Percentiles rank a stretch among this genome's conserved stretches.
These are phyloP conservation scores for Ophiostoma novo-ulmi DNA, from an alignment of 2,329 filamentous ascomycete species.

Conservation along the genomic window DNA sequence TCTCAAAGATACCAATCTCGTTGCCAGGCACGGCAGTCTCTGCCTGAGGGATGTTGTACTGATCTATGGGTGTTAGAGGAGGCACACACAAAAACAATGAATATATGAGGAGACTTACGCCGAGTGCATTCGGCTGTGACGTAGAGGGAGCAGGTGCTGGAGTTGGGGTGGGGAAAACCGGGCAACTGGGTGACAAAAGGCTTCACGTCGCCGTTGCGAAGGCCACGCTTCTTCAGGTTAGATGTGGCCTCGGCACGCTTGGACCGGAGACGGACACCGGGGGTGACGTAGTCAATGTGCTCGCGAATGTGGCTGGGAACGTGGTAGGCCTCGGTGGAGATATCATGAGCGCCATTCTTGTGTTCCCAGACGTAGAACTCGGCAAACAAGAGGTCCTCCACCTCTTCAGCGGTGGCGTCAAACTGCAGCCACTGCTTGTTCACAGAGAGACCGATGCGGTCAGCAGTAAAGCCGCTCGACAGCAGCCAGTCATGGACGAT, in stretches of 20 bases:
- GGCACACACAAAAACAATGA: no score
- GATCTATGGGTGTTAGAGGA: slow-evolving; percentile 19
- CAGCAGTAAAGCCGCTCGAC: slow-evolving; percentile 29
- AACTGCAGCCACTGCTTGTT: slow-evolving; percentile 29
- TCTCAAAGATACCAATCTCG: slow-evolving; percentile 29
- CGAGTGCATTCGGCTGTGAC: slow-evolving; percentile 26
- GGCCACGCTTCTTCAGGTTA: slow-evolving; percentile 2
- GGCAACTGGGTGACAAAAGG: not conserved
- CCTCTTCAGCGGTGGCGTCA: slow-evolving; percentile 28
- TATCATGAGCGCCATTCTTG: not conserved
- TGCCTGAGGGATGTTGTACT: slow-evolving; percentile 27
- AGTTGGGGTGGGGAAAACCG: not conserved
- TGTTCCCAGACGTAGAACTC: slow-evolving; percentile 28
- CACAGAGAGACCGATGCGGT: slow-evolving; percentile 16
- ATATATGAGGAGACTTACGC: not conserved
- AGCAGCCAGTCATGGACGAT: slow-evolving; percentile 34
- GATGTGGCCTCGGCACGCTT: slow-evolving; percentile 13
- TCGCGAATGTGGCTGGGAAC: slow-evolving; percentile 43
- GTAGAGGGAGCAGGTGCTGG: slow-evolving; percentile 25
- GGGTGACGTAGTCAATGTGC: slow-evolving; percentile 47
- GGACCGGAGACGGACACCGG: slow-evolving; percentile 15
- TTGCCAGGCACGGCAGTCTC: slow-evolving; percentile 19
- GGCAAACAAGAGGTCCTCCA: slow-evolving; percentile 27
- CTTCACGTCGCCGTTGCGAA: not conserved
- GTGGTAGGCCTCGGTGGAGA: slow-evolving; percentile 32